Percentiles rank a stretch among this genome's conserved stretches.
Evolutionary conservation across 2,329 filamentous ascomycete genomes (phyloP).

Genomic region (Colletotrichum shisoi): DNA sequence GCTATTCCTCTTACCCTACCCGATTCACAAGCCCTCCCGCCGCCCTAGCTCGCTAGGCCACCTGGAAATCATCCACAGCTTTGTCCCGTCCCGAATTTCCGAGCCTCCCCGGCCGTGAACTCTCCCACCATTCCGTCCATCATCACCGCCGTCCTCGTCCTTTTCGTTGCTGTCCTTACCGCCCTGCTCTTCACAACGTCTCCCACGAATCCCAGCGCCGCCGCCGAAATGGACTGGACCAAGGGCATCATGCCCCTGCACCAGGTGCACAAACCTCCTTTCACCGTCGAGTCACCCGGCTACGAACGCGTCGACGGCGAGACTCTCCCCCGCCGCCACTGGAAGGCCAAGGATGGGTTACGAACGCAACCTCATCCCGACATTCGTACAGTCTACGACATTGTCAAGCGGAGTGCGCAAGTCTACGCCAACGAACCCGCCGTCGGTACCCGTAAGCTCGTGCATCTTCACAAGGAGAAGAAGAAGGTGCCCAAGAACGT

Average conservation of each 20-base stretch:
- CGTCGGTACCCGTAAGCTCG: constrained; percentile 74
- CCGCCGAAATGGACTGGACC: constrained; percentile 50
- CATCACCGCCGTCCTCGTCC: constrained; percentile 22
- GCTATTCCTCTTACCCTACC: background rate
- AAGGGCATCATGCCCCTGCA: constrained; percentile 60
- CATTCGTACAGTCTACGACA: constrained; percentile 79
- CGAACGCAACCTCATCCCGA: constrained; percentile 70
- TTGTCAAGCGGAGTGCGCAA: constrained; percentile 73
- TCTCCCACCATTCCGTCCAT: constrained; percentile 34
- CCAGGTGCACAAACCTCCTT: constrained; percentile 74
- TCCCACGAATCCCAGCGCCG: background rate
- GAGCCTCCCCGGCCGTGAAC: constrained; percentile 15
- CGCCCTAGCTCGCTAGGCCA: background rate
- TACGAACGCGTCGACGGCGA: constrained; percentile 77
- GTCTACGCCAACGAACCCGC: constrained; percentile 69
- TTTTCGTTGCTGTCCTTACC: constrained; percentile 25
- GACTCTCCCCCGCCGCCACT: constrained; percentile 81
- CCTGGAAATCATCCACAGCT: constrained; percentile 2
- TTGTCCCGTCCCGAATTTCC: constrained; percentile 15
- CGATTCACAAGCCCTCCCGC: background rate
- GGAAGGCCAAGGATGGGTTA: constrained; percentile 74
- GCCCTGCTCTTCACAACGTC: constrained; percentile 2
- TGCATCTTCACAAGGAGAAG: constrained; percentile 81
- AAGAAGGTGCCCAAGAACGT: constrained; percentile 91
- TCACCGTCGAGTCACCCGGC: constrained; percentile 75